A percentile compares a stretch with the other conserved stretches of the same genome.
Evolutionary conservation across 163 green algal species (phyloP).

Genomic region (Chlamydomonas reinhardtii): DNA sequence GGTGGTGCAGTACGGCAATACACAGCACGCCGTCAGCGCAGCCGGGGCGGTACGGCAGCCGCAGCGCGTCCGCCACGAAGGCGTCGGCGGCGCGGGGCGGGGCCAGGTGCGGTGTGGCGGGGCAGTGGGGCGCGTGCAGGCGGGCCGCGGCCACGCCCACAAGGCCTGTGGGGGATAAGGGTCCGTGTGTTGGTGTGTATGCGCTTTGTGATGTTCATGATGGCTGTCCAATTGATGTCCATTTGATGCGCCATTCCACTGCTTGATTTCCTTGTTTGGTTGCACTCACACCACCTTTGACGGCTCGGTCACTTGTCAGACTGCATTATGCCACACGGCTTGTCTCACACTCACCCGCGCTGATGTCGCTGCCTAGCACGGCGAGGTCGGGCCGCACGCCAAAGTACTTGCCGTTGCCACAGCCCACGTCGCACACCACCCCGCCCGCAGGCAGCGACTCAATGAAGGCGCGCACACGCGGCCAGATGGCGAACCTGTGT

Average conservation of each 20-base stretch:
- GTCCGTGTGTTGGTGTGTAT: no score
- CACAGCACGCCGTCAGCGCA: conserved; percentile 91
- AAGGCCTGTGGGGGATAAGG: conserved; percentile 61
- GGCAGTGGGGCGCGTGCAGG: conserved; percentile 45
- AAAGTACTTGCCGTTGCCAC: conserved; percentile 98
- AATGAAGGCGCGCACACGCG: conserved; percentile 90
- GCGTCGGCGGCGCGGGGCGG: conserved; percentile 77
- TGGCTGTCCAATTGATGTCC: no score
- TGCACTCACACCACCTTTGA: no score
- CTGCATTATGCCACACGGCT: no score
- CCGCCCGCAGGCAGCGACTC: conserved; percentile 71
- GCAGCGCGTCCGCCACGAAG: conserved; percentile 85
- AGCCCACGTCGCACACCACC: conserved; percentile 95
- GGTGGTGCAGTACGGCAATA: conserved; percentile 98
- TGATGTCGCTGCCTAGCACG: conserved; percentile 87
- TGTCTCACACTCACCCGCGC: conserved; percentile 72
- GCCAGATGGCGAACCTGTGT: conserved; percentile 91
- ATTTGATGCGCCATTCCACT: no score
- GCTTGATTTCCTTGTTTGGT: no score
- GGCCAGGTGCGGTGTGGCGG: neutral
- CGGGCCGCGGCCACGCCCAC: conserved; percentile 62
- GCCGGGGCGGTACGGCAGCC: conserved; percentile 80
- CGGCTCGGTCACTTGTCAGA: no score
- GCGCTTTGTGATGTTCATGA: no score
- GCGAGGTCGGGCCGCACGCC: conserved; percentile 81